Base-by-base conservation (phyloP, 352 stramenopile genomes). In the Phytophthora pistaciae region DNA sequence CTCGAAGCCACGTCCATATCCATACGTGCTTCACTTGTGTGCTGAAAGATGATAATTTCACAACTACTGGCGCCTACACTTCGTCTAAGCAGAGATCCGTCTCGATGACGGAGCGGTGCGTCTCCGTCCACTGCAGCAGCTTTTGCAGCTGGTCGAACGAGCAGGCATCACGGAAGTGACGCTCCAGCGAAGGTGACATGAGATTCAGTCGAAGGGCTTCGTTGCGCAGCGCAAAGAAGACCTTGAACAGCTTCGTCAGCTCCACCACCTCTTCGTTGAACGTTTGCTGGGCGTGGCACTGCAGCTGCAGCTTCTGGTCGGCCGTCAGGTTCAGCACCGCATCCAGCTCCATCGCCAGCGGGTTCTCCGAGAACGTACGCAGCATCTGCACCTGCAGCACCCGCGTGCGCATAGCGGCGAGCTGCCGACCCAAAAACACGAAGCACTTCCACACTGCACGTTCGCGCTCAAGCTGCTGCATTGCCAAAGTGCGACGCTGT, bases 51-150 rank as follows among this genome's bases (percentile, higher is more conserved):
- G 49, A 50, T 75, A 75, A 70, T 73, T 73, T 64, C 48, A 73
- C 58, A 75, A 60, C 62, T 70, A 66, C 44, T 70, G 33, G 50
- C 27, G 23, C 44, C 54, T 78, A 81, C 38, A 78, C 59, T 60
- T 60, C 61, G 65, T 78, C 74, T 62, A 78, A 55, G n/a, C 57
- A 64, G 42, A 86, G 72, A 55, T 75, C 72, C 29, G 68, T 80
- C 62, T 92, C 77, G 44, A 93, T 83, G 29, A 85, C 80, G 27
- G 64, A 64, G 29, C 85, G 87, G 64, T 94, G 77, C 11, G 68
- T 84, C 68, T 94, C 87, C n/a, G 84, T 88, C 85, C 88, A 96
- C 61, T 93, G 82, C 48, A 95, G 55, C 42, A 96, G 61, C 59
- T 73, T 83, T 56, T 91, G 79, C 40, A 96, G 64, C 71, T 96